Base-by-base conservation (phyloP, 805 yeast genomes). In the Yarrowia yakushimensis region DNA sequence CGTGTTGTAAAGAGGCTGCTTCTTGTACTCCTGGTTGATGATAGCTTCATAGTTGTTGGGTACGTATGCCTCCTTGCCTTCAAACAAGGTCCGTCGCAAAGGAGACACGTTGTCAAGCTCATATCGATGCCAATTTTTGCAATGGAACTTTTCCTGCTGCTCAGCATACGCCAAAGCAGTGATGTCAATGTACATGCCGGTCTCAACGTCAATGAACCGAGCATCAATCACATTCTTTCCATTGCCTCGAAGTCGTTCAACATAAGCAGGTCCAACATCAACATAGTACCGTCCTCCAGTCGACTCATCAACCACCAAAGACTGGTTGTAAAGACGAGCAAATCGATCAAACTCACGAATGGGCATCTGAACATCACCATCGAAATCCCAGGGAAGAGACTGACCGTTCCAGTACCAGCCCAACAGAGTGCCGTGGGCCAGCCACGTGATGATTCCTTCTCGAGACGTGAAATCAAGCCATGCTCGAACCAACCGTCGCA, bases 161-260 rank as follows among this genome's bases (percentile, higher is more conserved):
- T 30, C 65, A 7, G 66, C 67, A 18, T 69, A 69, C 12, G 78
- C 73, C 34, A 79, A 68, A 4, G 85, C 90, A 2, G 83, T 79
- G 60, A 85, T 77, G 67, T 85, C 88, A 62, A 85, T 76, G 67
- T 82, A 85, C 11, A 79, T 69, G 10, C 89, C 89, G 1, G 85
- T 79, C 62, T 81, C 80, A 15, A 79, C 76, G 69, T 85, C 89
- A 63, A 85, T 82, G 68, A 85, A 82, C 65, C 87, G 77, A 9
- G 85, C 80, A 68, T 82, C 85, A 20, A 73, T 82, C 73, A 64
- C 81, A 78, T 65, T 83, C 69, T 13, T 77, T 74, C 81, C 80
- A 65, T 82, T 81, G 37, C 79, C 78, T 34, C 76, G 70, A 0
- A 77, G 77, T 48, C 86, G 77, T 67, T 81, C 79, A 63, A 81